Evolutionary conservation across 495 filamentous ascomycete species (phyloP), one percentile per base, ranked within the genome.

Genomic region (Ramalina peruviana): DNA sequence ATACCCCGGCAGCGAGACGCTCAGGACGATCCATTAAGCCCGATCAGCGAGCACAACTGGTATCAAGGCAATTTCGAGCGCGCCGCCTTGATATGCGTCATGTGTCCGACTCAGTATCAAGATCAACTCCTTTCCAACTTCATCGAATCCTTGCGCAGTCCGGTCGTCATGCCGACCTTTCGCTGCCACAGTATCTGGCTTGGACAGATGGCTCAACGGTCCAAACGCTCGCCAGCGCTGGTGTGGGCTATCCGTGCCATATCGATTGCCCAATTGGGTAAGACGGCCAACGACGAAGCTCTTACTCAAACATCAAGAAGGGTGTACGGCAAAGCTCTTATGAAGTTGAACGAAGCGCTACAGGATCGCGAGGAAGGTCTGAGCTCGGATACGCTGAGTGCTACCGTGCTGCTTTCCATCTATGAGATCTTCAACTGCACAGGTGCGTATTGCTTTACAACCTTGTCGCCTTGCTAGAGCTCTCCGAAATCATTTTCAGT

Each of bases 401-500:
- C 55, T 57, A 64, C 60, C 9, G 60, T 66, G n/a, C 39, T 58
- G 9, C 60, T 68, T 3, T 58, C 59, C 7, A 45, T 68, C 13
- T 69, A 62, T 44, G 65, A 69, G 48, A 58, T 65, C 36, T 58
- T 62, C 47, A 55, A 59, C 17, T 62, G 61, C 45, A 69, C 63
- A 26, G 58, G 54, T 17, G 30, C 12, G 30, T 33, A 33, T 4
- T 7, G 3, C 30, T 3, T 33, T 33, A 11, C 0, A 33, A 33
- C 30, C 7, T 11, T 4, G 30, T 33, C 30, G 2, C 30, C 9
- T n/a, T n/a, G 30, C 30, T 33, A 7, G 30, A 13, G 9, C 30
- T 13, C 30, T 13, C 7, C 2, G 12, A 13, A 13, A 33, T 12
- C 12, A 10, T 11, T 3, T 33, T 33, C 9, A 2, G 30, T 12